Percentiles rank a stretch among this genome's conserved stretches.
phyloP scores from a whole-genome alignment of 208 protist species.

The Eutreptiella sp. region DNA sequence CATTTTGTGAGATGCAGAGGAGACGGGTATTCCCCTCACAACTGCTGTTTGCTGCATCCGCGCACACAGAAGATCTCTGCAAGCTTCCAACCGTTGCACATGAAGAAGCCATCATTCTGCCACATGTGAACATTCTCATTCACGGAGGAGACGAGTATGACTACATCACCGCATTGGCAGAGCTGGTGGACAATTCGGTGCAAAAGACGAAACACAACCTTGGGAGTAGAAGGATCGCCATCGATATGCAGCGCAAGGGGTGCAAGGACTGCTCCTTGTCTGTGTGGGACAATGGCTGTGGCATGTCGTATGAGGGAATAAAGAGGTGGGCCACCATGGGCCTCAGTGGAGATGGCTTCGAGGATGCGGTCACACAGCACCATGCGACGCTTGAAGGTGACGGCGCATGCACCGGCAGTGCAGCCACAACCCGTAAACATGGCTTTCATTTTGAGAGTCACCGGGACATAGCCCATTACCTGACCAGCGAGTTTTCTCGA shows the following conservation, averaged over 20 bases:
- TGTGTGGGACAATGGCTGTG: slow-evolving; percentile 29
- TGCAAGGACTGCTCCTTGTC: background rate
- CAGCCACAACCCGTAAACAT: background rate
- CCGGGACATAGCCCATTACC: slow-evolving; percentile 2
- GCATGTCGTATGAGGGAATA: slow-evolving; percentile 25
- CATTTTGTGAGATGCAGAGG: too few species aligned
- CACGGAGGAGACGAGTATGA: slow-evolving; percentile 34
- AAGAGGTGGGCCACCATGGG: slow-evolving; percentile 25
- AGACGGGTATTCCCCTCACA: too few species aligned
- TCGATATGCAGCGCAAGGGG: background rate
- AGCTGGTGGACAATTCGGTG: slow-evolving; percentile 32
- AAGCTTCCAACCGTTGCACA: too few species aligned
- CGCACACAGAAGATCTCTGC: too few species aligned
- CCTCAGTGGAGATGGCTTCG: too few species aligned
- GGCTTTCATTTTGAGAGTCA: background rate
- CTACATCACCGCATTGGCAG: slow-evolving; percentile 27
- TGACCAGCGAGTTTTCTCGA: slow-evolving; percentile 28
- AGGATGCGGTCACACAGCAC: too few species aligned
- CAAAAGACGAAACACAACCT: slow-evolving; percentile 24
- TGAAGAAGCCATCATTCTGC: too few species aligned
- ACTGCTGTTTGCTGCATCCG: too few species aligned
- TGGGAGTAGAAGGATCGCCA: slow-evolving; percentile 1
- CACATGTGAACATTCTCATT: slow-evolving; percentile 31
- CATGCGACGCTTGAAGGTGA: too few species aligned
- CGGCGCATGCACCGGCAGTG: too few species aligned